Conservation (phyloP, 306 rosid genomes). For the Trifolium dubium region DNA sequence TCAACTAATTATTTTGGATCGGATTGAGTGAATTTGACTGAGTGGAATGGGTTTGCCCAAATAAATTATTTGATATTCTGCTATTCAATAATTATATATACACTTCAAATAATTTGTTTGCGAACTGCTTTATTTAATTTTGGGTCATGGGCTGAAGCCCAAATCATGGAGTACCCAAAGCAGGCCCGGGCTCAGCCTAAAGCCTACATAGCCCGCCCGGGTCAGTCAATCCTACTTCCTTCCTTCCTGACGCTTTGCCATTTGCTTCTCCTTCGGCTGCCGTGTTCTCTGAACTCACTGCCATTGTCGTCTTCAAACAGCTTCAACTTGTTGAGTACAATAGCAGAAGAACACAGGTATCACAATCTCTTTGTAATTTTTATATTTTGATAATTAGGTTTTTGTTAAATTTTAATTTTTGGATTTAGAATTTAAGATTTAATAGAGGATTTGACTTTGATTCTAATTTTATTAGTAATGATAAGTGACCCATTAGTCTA, state of each 20-base stretch:
- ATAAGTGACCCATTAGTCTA: slow-evolving; percentile 47
- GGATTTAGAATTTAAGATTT: slow-evolving; percentile 42
- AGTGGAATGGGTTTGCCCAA: no score
- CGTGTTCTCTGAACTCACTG: not conserved
- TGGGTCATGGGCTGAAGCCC: slow-evolving; percentile 1
- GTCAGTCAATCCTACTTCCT: not conserved
- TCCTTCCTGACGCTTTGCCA: not conserved
- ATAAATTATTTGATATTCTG: no score
- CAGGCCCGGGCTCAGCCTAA: slow-evolving; percentile 48
- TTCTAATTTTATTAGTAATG: not conserved
- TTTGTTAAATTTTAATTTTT: slow-evolving; percentile 17
- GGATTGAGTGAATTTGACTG: no score
- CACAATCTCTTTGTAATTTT: not conserved
- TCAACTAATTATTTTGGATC: no score
- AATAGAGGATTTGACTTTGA: slow-evolving; percentile 52
- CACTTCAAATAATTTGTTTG: no score
- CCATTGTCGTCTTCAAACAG: slow-evolving; percentile 6
- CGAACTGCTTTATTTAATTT: not conserved
- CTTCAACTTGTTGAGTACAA: slow-evolving; percentile 51
- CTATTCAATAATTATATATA: no score
- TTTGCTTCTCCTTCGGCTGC: slow-evolving; percentile 24
- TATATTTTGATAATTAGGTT: slow-evolving; percentile 18
- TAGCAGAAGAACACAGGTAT: slow-evolving; percentile 68
- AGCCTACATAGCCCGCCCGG: slow-evolving; percentile 33
- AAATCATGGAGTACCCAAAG: not conserved